These are phyloP conservation scores for Penicillium longicatenatum DNA, from an alignment of 495 filamentous ascomycete species.

Conservation along the genomic window DNA sequence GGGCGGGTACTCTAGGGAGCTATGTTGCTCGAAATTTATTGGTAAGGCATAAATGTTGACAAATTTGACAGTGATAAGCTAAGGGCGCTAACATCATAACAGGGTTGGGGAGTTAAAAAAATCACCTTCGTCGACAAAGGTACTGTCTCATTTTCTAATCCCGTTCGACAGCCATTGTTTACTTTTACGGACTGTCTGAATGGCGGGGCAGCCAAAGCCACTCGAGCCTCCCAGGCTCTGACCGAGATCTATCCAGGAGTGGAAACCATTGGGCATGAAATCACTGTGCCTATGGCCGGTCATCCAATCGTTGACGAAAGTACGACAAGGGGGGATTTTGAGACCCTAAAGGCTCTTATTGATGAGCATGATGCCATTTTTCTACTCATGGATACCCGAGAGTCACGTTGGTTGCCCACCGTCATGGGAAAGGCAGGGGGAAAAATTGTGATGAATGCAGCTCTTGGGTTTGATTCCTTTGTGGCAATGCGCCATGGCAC, in stretches of 20 bases:
- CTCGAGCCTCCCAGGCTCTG: slow-evolving; percentile 77
- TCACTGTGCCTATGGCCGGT: slow-evolving; percentile 93
- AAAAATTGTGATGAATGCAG: slow-evolving; percentile 96
- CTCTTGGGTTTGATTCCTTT: slow-evolving; percentile 93
- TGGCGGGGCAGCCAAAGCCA: slow-evolving; percentile 83
- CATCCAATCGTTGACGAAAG: slow-evolving; percentile 77
- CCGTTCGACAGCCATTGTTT: slow-evolving; percentile 91
- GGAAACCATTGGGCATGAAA: slow-evolving; percentile 70
- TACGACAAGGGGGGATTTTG: slow-evolving; percentile 69
- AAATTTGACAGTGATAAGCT: neutral
- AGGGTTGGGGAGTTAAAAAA: slow-evolving; percentile 94
- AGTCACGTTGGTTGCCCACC: slow-evolving; percentile 95
- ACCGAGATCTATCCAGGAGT: slow-evolving; percentile 90
- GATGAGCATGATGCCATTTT: slow-evolving; percentile 91
- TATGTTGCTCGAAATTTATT: slow-evolving; percentile 90
- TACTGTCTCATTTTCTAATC: slow-evolving; percentile 95
- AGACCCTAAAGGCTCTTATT: slow-evolving; percentile 70
- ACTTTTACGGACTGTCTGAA: slow-evolving; percentile 84
- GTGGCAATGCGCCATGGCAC: slow-evolving; percentile 96
- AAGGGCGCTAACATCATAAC: slow-evolving; percentile 1
- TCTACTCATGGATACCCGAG: slow-evolving; percentile 93
- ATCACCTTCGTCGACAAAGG: slow-evolving; percentile 97
- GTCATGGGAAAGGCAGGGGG: slow-evolving; percentile 91
- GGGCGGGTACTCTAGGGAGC: slow-evolving; percentile 89
- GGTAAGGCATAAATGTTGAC: slow-evolving; percentile 32